These are phyloP conservation scores for Dorcoceras hygrometricum DNA, from an alignment of 257 asterid genomes.

Conservation along the genomic window DNA sequence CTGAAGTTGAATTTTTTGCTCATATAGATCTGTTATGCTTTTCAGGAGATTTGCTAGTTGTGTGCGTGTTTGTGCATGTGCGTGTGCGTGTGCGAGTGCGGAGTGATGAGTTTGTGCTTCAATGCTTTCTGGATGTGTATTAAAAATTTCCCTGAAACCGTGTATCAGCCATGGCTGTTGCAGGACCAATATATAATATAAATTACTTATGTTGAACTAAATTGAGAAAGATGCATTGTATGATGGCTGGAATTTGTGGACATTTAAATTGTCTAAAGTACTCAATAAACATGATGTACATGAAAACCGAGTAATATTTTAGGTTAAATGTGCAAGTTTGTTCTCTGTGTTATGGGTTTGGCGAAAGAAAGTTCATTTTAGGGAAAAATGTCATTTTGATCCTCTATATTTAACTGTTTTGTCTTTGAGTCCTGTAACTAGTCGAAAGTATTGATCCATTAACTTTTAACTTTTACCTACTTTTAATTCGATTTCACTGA, in stretches of 20 bases:
- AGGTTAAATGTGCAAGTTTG: background rate
- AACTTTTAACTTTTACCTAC: too few species aligned
- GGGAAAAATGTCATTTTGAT: too few species aligned
- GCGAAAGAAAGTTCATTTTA: background rate
- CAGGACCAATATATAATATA: background rate
- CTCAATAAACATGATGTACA: background rate
- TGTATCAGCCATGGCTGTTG: background rate
- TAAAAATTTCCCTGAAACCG: conserved; percentile 12
- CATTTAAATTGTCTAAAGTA: background rate
- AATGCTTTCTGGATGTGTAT: background rate
- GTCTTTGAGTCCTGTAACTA: too few species aligned
- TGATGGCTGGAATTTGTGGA: conserved; percentile 7
- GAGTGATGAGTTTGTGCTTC: background rate
- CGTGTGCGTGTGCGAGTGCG: too few species aligned
- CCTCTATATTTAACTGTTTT: too few species aligned
- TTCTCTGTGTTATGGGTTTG: conserved; percentile 6
- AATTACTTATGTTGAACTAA: background rate
- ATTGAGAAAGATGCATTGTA: conserved; percentile 2
- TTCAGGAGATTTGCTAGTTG: too few species aligned
- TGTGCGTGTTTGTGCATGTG: too few species aligned
- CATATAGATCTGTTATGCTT: too few species aligned
- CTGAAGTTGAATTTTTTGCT: too few species aligned
- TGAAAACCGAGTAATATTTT: background rate
- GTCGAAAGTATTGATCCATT: too few species aligned
- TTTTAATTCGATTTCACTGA: too few species aligned